Base-by-base conservation (phyloP, 2,329 filamentous ascomycete species). In the Fusarium piperis region DNA sequence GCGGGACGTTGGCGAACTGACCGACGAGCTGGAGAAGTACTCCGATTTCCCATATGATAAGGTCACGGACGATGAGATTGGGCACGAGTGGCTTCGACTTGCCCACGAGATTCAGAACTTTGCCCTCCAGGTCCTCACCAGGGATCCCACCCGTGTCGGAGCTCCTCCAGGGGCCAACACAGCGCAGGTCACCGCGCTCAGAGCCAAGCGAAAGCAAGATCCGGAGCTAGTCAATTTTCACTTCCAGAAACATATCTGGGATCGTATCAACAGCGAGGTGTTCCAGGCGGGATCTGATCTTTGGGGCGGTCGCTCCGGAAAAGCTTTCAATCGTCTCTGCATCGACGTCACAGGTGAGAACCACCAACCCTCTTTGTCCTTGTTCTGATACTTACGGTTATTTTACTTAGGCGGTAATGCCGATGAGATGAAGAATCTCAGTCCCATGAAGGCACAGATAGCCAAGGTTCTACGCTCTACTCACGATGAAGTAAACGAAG, bases 231-330 rank as follows among this genome's bases (percentile, higher is more conserved):
- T n/a, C 1, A 7, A 13, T 4, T 64, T 23, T 12, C 13, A 59
- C 20, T 67, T 70, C 1, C 62, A 72, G 6, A 26, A 44, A 2
- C 46, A 64, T n/a, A 72, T 72, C 26, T 72, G 69, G 69, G 3
- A 30, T 10, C 38, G 26, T 3, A 66, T 72, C 23, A 20, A 44
- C 11, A 13, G 6, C 15, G 13, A 56, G 9, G 13, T 72, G 7
- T 72, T 72, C 5, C 36, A 55, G 3, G 69, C 28, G 4, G 59
- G 30, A 33, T 52, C 44, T 16, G 26, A 36, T 12, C 33, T 55
- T 4, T 72, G 70, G 51, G 70, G 70, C 13, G 69, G 70, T 3
- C 28, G 58, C 30, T 16, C 23, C 12, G 69, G 70, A 4, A 28
- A 56, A 15, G 33, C 30, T 13, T 72, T 72, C 23, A 48, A 72